Evolutionary conservation across 2,329 filamentous ascomycete species (phyloP), one percentile per base, ranked within the genome.

Genomic region (Alternaria novae-zelandiae): DNA sequence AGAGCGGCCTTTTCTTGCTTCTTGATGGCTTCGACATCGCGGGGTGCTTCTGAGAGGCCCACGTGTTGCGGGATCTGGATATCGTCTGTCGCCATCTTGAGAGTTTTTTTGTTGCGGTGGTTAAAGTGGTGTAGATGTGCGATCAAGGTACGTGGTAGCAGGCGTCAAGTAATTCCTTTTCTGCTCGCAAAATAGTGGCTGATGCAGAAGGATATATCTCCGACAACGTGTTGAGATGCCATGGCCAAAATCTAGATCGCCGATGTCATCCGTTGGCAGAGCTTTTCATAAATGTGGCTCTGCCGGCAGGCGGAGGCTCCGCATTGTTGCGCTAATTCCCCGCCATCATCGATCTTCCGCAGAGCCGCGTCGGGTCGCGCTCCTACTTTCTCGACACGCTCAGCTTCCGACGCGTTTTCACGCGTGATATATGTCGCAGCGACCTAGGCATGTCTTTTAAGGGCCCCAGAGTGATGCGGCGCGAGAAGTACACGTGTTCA

Each of bases 1-100:
- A 66, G 54, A 43, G 82, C 77, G 41, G 78, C 71, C 25, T 70
- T 67, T 72, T 84, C 82, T 66, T 82, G 77, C n/a, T 67, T 61
- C 13, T 74, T 69, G 68, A 83, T 81, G 47, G 75, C 68, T 45
- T 75, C 72, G 23, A 82, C 67, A 55, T 78, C 78, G 65, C 69
- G 63, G 61, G 76, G 70, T 20, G 77, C 79, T 65, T 67, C 58
- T 50, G 55, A 45, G 6, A 73, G 59, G 21, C 67, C 46, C 7
- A 57, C 57, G 57, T 65, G 85, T 23, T 65, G 25, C 1, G 70
- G 68, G 41, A 68, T 63, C 43, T 23, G 25, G 10, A 64, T 25
- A 63, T 70, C 66, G 32, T 65, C 49, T 41, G 68, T 62, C 21
- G 47, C 59, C 59, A 62, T 62, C 23, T 15, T 54, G 26, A 6